These are phyloP conservation scores for Fusarium temperatum DNA, from an alignment of 2,329 filamentous ascomycete species.

Conservation along the genomic window DNA sequence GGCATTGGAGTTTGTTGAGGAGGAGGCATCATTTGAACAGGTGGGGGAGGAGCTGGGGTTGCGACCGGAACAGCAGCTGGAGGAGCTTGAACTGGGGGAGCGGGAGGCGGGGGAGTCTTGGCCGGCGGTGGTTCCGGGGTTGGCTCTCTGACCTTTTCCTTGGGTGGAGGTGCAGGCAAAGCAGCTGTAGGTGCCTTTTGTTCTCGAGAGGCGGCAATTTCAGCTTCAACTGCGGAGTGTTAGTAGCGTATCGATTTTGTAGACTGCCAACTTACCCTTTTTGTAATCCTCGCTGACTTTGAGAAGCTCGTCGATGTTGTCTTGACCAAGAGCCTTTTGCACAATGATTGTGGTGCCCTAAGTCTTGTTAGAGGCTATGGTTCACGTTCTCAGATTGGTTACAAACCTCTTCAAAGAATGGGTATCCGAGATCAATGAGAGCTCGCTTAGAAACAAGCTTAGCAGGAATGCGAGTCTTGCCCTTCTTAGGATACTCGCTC, in stretches of 20 bases:
- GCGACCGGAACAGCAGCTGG: constrained; percentile 42
- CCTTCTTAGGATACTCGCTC: constrained; percentile 79
- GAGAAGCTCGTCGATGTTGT: constrained; percentile 91
- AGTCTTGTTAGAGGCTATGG: constrained; percentile 4
- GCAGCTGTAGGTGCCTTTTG: constrained; percentile 38
- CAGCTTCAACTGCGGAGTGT: constrained; percentile 19
- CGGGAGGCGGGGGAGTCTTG: constrained; percentile 39
- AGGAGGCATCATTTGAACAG: constrained; percentile 39
- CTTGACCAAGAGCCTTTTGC: constrained; percentile 83
- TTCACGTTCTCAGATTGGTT: not conserved
- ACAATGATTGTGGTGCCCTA: constrained; percentile 85
- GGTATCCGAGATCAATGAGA: constrained; percentile 85
- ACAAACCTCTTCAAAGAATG: constrained; percentile 84
- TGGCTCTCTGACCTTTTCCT: constrained; percentile 37
- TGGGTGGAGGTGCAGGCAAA: constrained; percentile 45
- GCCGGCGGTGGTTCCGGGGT: constrained; percentile 49
- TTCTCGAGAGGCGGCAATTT: constrained; percentile 23
- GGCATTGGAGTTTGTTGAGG: constrained; percentile 12
- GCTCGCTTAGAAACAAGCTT: constrained; percentile 82
- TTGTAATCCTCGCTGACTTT: constrained; percentile 82
- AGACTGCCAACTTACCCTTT: constrained; percentile 55
- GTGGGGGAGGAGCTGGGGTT: constrained; percentile 37
- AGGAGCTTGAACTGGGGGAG: constrained; percentile 20
- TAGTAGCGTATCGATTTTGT: not conserved
- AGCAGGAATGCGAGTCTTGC: constrained; percentile 88